Percentiles rank a stretch among this genome's conserved stretches.
phyloP scores from a whole-genome alignment of 2,329 filamentous ascomycete species.

The Hymenoscyphus linearis region DNA sequence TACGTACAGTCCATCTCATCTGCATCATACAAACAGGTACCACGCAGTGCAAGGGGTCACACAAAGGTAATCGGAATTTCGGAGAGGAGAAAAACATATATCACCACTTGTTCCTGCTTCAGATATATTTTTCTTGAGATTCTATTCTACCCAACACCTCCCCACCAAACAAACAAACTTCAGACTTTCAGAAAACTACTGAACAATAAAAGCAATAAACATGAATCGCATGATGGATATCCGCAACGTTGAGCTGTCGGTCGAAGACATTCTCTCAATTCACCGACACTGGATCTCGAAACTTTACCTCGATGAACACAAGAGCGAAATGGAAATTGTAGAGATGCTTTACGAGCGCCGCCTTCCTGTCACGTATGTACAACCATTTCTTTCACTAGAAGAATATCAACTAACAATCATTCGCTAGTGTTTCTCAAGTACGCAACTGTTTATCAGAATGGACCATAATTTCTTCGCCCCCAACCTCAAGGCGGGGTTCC shows the following conservation, averaged over 20 bases:
- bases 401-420: constrained; percentile 6
- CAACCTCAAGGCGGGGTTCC: constrained; percentile 6
- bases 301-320: constrained; percentile 20
- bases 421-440: constrained; percentile 18
- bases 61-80: neutral
- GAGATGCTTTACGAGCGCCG: constrained; percentile 12
- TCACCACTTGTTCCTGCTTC: neutral
- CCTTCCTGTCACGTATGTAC: constrained; percentile 19
- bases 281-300: constrained; percentile 21
- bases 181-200: neutral
- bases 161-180: neutral
- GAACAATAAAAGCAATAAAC: neutral
- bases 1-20: neutral
- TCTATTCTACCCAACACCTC: neutral
- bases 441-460: constrained; percentile 19
- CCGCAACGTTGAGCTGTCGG: constrained; percentile 16
- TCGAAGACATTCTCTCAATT: constrained; percentile 21
- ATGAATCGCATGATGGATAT: constrained; percentile 16
- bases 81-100: neutral
- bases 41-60: neutral
- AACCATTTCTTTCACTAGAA: neutral
- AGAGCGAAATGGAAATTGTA: constrained; percentile 22
- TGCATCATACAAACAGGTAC: neutral
- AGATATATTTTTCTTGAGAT: neutral
- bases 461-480: constrained; percentile 9